Evolutionary conservation across 139 green algal species (phyloP).

Genomic region (Chlorella sp.): DNA sequence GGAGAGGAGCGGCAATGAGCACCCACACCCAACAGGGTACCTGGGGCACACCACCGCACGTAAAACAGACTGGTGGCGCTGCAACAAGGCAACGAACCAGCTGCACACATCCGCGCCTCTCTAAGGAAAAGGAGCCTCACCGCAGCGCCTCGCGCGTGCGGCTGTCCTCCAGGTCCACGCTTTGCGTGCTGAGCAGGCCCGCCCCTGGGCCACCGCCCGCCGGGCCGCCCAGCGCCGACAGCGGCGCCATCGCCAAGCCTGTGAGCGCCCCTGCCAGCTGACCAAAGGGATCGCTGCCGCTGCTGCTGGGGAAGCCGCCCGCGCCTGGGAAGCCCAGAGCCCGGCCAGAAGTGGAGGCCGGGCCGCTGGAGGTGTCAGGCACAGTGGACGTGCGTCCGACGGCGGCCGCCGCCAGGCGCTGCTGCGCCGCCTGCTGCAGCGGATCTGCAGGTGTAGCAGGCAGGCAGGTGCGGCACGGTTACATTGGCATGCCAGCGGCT

Average conservation of each 20-base stretch:
- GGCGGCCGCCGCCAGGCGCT: constrained; percentile 20
- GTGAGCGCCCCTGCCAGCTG: constrained; percentile 38
- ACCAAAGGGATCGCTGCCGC: not conserved
- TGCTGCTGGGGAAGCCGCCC: constrained; percentile 7
- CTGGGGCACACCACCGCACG: too few relatives aligned
- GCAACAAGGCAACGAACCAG: too few relatives aligned
- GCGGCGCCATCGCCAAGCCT: not conserved
- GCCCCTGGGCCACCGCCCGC: not conserved
- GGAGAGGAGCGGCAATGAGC: too few relatives aligned
- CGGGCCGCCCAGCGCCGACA: not conserved
- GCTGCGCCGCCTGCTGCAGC: constrained; percentile 1
- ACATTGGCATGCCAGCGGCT: too few relatives aligned
- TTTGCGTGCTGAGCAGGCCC: not conserved
- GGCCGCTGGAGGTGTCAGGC: constrained; percentile 1
- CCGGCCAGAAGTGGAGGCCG: not conserved
- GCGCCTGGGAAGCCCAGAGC: not conserved
- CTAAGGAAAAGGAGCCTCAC: constrained; percentile 46
- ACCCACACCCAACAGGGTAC: too few relatives aligned
- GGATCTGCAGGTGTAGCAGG: constrained; percentile 24
- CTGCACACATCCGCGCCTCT: too few relatives aligned
- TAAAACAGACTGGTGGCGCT: too few relatives aligned
- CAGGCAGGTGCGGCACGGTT: too few relatives aligned
- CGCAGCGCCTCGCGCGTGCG: constrained; percentile 71
- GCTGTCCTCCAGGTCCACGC: constrained; percentile 8
- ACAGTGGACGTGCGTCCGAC: constrained; percentile 25